A percentile compares a stretch with the other conserved stretches of the same genome.
These are phyloP conservation scores for Ceratobasidium sp. DNA, from an alignment of 1,284 basidiomycete species.

Conservation along the genomic window DNA sequence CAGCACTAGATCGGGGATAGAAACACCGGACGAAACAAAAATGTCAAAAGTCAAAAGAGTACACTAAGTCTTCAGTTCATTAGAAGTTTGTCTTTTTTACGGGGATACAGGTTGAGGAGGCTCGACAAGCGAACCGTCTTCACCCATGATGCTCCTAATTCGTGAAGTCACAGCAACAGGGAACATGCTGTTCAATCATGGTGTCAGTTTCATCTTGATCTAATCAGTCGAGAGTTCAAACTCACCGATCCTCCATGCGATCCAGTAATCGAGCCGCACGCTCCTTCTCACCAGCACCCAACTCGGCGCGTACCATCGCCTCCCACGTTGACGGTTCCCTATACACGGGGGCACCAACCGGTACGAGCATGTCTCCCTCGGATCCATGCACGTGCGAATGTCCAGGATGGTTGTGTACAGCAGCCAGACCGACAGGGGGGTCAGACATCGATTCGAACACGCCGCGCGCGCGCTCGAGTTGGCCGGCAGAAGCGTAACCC, in stretches of 20 bases:
- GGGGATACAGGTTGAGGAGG: conserved; percentile 17
- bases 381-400: conserved; percentile 55
- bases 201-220: conserved; percentile 2
- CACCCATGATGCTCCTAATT: conserved; percentile 60
- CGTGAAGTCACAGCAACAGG: conserved; percentile 73
- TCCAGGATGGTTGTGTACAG: conserved; percentile 85
- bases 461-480: conserved; percentile 72
- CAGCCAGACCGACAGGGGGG: conserved; percentile 85
- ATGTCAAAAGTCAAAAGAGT: background rate
- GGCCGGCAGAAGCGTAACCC: conserved; percentile 78
- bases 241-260: conserved; percentile 76
- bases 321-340: conserved; percentile 86
- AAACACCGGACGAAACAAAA: background rate
- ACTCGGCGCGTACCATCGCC: conserved; percentile 92
- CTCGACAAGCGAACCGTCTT: conserved; percentile 37
- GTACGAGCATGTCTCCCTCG: conserved; percentile 48
- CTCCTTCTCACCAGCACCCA: conserved; percentile 76
- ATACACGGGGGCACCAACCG: conserved; percentile 63
- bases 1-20: conserved; percentile 26
- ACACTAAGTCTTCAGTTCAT: conserved; percentile 7
- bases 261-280: conserved; percentile 75
- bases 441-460: conserved; percentile 92
- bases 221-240: conserved; percentile 37
- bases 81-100: background rate
- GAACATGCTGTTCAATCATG: conserved; percentile 61